A percentile compares a stretch with the other conserved stretches of the same genome.
Conservation (phyloP, 805 yeast species). For the Lipomyces sp. region DNA sequence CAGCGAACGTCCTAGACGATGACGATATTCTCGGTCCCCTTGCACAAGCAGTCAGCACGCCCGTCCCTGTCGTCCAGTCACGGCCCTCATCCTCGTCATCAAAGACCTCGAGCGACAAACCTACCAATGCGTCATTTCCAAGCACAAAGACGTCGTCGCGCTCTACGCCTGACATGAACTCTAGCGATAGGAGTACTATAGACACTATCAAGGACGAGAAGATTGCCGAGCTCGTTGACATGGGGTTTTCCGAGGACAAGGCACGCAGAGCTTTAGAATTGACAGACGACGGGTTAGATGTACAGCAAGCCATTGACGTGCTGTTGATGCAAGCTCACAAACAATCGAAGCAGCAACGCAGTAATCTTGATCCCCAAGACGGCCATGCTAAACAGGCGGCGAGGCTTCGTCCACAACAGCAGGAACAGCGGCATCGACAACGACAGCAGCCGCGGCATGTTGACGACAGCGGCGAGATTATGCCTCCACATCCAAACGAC, state of each 20-base stretch:
- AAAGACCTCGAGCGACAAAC: background rate
- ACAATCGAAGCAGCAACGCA: conserved; percentile 32
- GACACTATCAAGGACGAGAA: conserved; percentile 38
- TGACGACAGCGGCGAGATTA: conserved; percentile 1
- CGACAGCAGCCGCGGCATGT: background rate
- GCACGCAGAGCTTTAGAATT: conserved; percentile 58
- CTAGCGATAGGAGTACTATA: too few species aligned
- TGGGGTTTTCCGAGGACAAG: conserved; percentile 67
- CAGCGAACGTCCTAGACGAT: conserved; percentile 7
- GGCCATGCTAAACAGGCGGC: background rate
- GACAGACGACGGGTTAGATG: conserved; percentile 52
- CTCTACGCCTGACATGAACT: conserved; percentile 5
- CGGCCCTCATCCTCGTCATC: background rate
- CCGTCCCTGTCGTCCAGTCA: background rate
- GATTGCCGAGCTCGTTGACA: conserved; percentile 69
- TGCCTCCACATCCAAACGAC: conserved; percentile 12
- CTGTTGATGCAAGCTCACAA: conserved; percentile 61
- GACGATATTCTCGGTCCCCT: conserved; percentile 30
- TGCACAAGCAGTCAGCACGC: conserved; percentile 16
- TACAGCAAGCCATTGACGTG: conserved; percentile 62
- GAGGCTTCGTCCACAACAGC: background rate
- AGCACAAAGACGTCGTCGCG: background rate
- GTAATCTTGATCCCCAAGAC: background rate
- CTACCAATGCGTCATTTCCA: too few species aligned
- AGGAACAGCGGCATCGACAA: background rate